phyloP scores from a whole-genome alignment of 768 basidiomycete genomes.

The Amanita pallidorosea region DNA sequence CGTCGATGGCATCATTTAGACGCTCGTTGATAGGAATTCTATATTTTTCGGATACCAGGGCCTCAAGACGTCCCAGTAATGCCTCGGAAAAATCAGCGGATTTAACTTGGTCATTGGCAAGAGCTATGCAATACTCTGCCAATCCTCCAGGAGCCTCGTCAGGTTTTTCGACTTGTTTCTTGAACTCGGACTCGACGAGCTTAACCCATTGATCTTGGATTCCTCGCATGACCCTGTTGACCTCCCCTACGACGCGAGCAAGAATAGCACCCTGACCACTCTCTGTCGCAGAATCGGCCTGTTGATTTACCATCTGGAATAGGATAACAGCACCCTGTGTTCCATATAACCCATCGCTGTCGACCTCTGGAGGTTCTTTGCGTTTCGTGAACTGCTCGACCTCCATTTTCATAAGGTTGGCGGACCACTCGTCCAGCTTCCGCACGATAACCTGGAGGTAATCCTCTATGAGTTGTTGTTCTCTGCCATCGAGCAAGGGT shows the following conservation, averaged over 20 bases:
- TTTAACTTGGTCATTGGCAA: conserved; percentile 97
- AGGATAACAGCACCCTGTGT: conserved; percentile 90
- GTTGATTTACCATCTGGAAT: conserved; percentile 98
- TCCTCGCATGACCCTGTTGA: conserved; percentile 79
- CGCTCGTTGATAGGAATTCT: conserved; percentile 69
- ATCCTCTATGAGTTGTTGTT: conserved; percentile 88
- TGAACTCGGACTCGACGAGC: conserved; percentile 74
- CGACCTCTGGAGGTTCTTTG: conserved; percentile 78
- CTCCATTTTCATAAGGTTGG: conserved; percentile 90
- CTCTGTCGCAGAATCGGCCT: conserved; percentile 89
- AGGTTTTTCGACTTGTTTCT: conserved; percentile 79
- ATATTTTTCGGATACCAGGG: conserved; percentile 91
- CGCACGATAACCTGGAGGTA: conserved; percentile 88
- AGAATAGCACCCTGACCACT: conserved; percentile 93
- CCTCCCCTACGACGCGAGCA: conserved; percentile 81
- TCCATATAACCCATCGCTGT: conserved; percentile 82
- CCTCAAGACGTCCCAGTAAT: conserved; percentile 75
- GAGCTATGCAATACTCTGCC: conserved; percentile 91
- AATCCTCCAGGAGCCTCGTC: conserved; percentile 83
- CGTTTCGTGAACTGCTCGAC: conserved; percentile 74
- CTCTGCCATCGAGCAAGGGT: conserved; percentile 89
- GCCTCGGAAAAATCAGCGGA: conserved; percentile 90
- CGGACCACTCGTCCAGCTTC: conserved; percentile 96
- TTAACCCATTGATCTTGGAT: conserved; percentile 86
- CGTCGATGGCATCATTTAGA: conserved; percentile 94